phyloP scores from a whole-genome alignment of 495 filamentous ascomycete species.

The Neurospora sp. region DNA sequence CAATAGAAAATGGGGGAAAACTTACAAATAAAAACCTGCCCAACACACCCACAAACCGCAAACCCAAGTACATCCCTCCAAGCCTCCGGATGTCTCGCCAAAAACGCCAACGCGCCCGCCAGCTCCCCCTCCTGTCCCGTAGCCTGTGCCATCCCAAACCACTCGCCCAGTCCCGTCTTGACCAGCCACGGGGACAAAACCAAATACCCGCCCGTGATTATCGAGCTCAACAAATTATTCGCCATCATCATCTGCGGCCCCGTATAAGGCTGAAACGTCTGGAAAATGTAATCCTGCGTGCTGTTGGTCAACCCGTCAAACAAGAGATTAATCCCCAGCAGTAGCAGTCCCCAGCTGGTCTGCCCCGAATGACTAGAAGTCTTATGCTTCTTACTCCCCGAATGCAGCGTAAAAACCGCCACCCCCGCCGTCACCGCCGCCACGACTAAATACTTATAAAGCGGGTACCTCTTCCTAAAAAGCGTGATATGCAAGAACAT shows the following conservation, averaged over 20 bases:
- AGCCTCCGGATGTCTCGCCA: conserved; percentile 65
- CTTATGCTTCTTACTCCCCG: conserved; percentile 43
- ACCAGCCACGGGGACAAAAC: conserved; percentile 69
- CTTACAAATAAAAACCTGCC: conserved; percentile 91
- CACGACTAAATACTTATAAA: conserved; percentile 96
- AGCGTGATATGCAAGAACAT: conserved; percentile 93
- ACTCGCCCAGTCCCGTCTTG: conserved; percentile 51
- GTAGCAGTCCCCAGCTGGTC: conserved; percentile 63
- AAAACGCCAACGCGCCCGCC: conserved; percentile 65
- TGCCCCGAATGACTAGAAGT: conserved; percentile 26
- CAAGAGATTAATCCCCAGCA: conserved; percentile 85
- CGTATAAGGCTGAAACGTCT: conserved; percentile 60
- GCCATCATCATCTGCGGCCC: conserved; percentile 99
- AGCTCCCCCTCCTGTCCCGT: conserved; percentile 59
- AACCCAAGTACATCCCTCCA: conserved; percentile 82
- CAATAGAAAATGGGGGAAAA: background rate
- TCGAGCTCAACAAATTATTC: conserved; percentile 77
- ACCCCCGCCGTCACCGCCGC: conserved; percentile 83
- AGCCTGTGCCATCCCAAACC: conserved; percentile 53
- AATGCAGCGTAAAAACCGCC: conserved; percentile 87
- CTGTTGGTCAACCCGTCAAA: conserved; percentile 95
- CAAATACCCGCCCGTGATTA: conserved; percentile 65
- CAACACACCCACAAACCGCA: conserved; percentile 83
- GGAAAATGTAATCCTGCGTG: conserved; percentile 93
- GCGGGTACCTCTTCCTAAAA: conserved; percentile 80